These are phyloP conservation scores for Eruca vesicaria DNA, from an alignment of 441 rosid genomes.

Conservation along the genomic window DNA sequence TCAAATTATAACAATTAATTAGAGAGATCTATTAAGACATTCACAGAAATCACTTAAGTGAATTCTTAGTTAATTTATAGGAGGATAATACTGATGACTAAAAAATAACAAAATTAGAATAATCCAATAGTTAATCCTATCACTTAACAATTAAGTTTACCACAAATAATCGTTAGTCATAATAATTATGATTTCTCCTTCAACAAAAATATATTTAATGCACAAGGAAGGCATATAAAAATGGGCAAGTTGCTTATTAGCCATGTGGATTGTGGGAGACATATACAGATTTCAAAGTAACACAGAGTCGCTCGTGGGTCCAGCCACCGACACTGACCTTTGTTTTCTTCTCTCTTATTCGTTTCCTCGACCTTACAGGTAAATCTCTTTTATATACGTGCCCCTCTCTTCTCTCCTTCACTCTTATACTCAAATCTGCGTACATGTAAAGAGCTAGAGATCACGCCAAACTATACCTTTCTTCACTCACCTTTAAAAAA, in stretches of 20 bases:
- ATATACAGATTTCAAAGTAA: constrained; percentile 29
- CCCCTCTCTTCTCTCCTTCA: constrained; percentile 23
- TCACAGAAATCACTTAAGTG: too few species aligned
- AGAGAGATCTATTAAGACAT: too few species aligned
- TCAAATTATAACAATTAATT: too few species aligned
- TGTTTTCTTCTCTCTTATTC: constrained; percentile 2
- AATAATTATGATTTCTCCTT: not conserved
- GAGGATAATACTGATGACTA: too few species aligned
- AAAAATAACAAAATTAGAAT: too few species aligned
- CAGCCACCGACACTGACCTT: constrained; percentile 41
- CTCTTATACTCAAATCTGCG: constrained; percentile 13
- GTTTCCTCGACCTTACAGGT: not conserved
- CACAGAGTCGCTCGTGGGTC: constrained; percentile 34
- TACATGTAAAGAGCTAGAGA: not conserved
- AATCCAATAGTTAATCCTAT: not conserved
- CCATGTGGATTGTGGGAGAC: constrained; percentile 35
- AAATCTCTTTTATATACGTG: constrained; percentile 21
- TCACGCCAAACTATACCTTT: constrained; percentile 14
- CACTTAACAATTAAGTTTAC: not conserved
- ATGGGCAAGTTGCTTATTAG: constrained; percentile 18
- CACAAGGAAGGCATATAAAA: constrained; percentile 14
- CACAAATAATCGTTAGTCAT: not conserved
- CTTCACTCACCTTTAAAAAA: not conserved
- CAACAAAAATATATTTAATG: not conserved
- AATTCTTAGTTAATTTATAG: too few species aligned